Base-by-base conservation (phyloP, 345 rosid species). In the Angophora floribunda region DNA sequence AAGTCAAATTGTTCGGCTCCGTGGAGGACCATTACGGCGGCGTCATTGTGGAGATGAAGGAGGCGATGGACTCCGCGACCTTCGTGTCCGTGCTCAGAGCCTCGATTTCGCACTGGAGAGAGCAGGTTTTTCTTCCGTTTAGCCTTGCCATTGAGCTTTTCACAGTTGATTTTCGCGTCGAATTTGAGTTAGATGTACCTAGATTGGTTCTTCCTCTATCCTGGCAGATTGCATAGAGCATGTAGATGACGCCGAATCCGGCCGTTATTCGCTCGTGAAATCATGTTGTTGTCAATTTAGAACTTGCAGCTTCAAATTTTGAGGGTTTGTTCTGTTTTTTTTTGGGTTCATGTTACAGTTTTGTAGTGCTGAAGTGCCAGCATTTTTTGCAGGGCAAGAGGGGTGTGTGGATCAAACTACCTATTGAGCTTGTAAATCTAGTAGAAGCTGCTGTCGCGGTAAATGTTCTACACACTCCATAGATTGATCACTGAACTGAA, bases 381-480 rank as follows among this genome's bases (percentile, higher is more conserved):
- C 86, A 59, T 45, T 78, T 22, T 75, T 75, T 92, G 89, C 93
- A 97, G 99, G 98, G 97, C 3, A 97, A 94, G 91, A 96, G 79
- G 86, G 99, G 98, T 63, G 95, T 96, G 50, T 97, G 99, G 99
- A 96, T 96, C 90, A 96, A 96, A 89, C 88, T 97, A 85, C 98
- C 99, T 2, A 96, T 91, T 88, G 89, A 93, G 36, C 93, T 94
- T 19, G 94, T 89, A 19, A 93, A 91, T 91, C 98, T 97, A n/a
- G 93, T 93, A 53, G 98, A 96, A 93, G 88, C 89, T 89, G 96
- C 95, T 52, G 98, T 97, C 57, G 90, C 95, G 96, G 99, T 96
- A 87, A 90, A 26, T 86, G 53, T 75, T 0, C 55, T 44, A 13
- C 59, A 47, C 22, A 13, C 87, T 70, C 24, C 78, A 47, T n/a